Base-by-base conservation (phyloP, 1,139 yeast species). In the Zhuliangozyma blackwelliae region DNA sequence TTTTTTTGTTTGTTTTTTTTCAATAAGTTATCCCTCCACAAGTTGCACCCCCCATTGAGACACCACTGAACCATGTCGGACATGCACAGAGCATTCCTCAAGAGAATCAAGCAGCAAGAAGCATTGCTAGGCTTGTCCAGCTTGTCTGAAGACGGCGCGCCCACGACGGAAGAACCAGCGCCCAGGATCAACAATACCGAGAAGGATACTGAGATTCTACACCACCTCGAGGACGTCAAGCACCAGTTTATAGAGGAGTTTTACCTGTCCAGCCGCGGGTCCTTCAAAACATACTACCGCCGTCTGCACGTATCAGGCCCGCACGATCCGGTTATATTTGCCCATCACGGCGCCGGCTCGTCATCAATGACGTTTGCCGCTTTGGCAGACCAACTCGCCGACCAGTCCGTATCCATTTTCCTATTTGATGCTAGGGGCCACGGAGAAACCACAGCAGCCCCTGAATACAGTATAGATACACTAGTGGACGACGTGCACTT, bases 281-380 rank as follows among this genome's bases (percentile, higher is more conserved):
- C 21, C 10, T 77, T 87, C 55, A 77, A 79, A 41, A 75, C 81
- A 0, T 86, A 82, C 54, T 84, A 68, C 48, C 64, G 67, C 10
- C 68, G 78, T 0, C 92, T 96, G 0, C 39, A 50, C 2, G 16
- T 3, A 16, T 38, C 51, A 1, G 34, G 49, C n/a, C 26, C 27
- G 0, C 52, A 57, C 0, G 65, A 74, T 0, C 82, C 94, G 0
- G 52, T 88, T 1, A 78, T 85, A 47, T 63, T 90, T 2, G 79
- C 81, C 46, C 94, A 87, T 45, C 99, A 92, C 57, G 99, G 99
- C 5, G 97, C 97, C 1, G 98, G 97, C 1, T 89, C 97, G 2
- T 77, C 87, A 3, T 88, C 84, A 0, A 65, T 87, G 62, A 72
- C 96, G 1, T 92, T 86, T 65, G 87, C 87, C 1, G 59, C 62